These are phyloP conservation scores for Sporisorium scitamineum DNA, from an alignment of 1,284 basidiomycete genomes.

Conservation along the genomic window DNA sequence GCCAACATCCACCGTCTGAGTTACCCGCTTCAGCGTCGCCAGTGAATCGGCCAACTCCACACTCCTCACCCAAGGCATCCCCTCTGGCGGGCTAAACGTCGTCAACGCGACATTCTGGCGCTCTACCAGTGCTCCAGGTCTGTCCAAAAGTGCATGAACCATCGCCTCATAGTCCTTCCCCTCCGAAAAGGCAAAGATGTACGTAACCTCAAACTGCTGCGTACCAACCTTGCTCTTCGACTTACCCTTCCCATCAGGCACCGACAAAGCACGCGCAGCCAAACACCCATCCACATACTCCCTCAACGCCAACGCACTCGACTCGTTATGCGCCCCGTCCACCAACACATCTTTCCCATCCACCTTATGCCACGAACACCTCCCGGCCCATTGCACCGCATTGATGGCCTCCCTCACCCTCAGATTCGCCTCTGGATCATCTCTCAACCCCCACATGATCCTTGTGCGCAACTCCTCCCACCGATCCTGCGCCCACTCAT, in stretches of 20 bases:
- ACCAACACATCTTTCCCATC: constrained; percentile 72
- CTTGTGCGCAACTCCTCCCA: constrained; percentile 58
- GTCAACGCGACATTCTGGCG: constrained; percentile 57
- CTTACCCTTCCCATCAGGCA: constrained; percentile 1
- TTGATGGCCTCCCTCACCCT: constrained; percentile 37
- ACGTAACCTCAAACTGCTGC: constrained; percentile 38
- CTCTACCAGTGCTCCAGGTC: constrained; percentile 8
- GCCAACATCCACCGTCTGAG: constrained; percentile 15
- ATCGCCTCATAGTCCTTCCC: constrained; percentile 62
- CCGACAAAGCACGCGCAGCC: constrained; percentile 12
- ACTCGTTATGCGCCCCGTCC: constrained; percentile 96
- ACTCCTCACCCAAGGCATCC: constrained; percentile 67
- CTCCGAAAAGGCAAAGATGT: constrained; percentile 61
- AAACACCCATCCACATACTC: constrained; percentile 75
- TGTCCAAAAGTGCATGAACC: constrained; percentile 43
- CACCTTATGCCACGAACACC: constrained; percentile 78
- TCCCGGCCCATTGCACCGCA: constrained; percentile 78
- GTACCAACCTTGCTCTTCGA: background rate
- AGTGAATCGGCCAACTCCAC: constrained; percentile 21
- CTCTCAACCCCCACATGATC: constrained; percentile 58
- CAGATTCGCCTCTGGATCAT: constrained; percentile 37
- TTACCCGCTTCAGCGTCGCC: constrained; percentile 11
- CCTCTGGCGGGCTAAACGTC: constrained; percentile 65
- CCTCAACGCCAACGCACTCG: constrained; percentile 79
- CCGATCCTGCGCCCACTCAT: constrained; percentile 49